Conservation (phyloP, 441 rosid species). For the California macrophylla region DNA sequence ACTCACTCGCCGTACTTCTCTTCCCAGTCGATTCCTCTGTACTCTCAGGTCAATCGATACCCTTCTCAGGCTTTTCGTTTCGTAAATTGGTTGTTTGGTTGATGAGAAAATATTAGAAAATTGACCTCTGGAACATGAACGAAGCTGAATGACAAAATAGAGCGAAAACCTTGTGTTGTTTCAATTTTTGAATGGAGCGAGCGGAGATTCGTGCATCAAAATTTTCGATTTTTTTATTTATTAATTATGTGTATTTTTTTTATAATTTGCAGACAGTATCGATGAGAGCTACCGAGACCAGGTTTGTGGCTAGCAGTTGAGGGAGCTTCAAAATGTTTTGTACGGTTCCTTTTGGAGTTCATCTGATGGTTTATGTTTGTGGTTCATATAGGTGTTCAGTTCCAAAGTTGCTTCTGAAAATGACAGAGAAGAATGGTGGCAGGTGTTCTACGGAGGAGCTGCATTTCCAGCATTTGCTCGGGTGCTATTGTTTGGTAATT, state of each 20-base stretch:
- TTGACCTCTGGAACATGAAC: neutral
- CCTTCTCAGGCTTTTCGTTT: neutral
- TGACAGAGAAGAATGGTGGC: conserved; percentile 47
- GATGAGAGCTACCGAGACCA: conserved; percentile 42
- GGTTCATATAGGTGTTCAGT: conserved; percentile 31
- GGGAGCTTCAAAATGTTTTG: neutral
- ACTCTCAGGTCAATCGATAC: conserved; percentile 40
- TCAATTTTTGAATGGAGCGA: neutral
- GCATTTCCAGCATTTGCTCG: conserved; percentile 65
- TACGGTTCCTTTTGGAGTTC: neutral
- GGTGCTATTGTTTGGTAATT: conserved; percentile 56
- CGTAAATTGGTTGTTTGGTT: neutral
- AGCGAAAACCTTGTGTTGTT: neutral
- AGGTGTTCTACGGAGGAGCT: conserved; percentile 55
- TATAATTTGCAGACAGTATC: conserved; percentile 37
- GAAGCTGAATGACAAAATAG: neutral
- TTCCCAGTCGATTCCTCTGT: conserved; percentile 58
- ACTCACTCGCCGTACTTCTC: conserved; percentile 67
- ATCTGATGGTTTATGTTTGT: neutral
- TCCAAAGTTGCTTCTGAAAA: conserved; percentile 33
- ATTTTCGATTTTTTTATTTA: neutral
- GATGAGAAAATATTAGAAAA: neutral
- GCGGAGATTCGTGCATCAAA: neutral
- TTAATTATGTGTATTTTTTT: neutral
- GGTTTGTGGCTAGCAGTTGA: conserved; percentile 32